Evolutionary conservation across 371 early-diverging fungal genomes (phyloP).

Genomic region (Mucor indicus): DNA sequence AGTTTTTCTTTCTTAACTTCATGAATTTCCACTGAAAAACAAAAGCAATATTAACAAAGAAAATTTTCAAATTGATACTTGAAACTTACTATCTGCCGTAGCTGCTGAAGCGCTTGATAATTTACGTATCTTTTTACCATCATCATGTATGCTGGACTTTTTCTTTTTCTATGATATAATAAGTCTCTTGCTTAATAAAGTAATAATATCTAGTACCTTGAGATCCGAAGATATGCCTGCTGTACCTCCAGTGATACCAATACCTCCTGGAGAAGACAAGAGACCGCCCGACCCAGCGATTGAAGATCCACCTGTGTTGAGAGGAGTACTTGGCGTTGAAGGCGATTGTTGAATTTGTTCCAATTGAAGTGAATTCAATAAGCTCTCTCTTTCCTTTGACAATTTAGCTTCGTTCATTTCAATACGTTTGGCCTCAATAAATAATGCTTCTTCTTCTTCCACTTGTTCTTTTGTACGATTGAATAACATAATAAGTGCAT

Average conservation of each 20-base stretch:
- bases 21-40: slow-evolving; percentile 19
- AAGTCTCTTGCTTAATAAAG: neutral
- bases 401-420: slow-evolving; percentile 75
- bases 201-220: slow-evolving; percentile 15
- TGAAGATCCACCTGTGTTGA: slow-evolving; percentile 11
- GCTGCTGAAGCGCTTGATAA: slow-evolving; percentile 35
- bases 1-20: slow-evolving; percentile 60
- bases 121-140: slow-evolving; percentile 34
- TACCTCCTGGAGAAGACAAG: slow-evolving; percentile 33
- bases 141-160: slow-evolving; percentile 16
- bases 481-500: slow-evolving; percentile 67
- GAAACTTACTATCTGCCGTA: too few species aligned
- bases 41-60: neutral
- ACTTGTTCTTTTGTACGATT: slow-evolving; percentile 75
- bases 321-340: slow-evolving; percentile 40
- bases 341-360: slow-evolving; percentile 52
- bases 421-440: slow-evolving; percentile 73
- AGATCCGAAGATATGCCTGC: slow-evolving; percentile 22
- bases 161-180: slow-evolving; percentile 34
- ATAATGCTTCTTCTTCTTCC: slow-evolving; percentile 80
- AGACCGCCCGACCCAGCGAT: neutral
- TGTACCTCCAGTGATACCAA: slow-evolving; percentile 42
- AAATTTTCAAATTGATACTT: too few species aligned
- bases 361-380: slow-evolving; percentile 59
- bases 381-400: slow-evolving; percentile 70